Evolutionary conservation across 2,329 filamentous ascomycete genomes (phyloP), one percentile per base, ranked within the genome.

Genomic region (Penicillium decumbens): DNA sequence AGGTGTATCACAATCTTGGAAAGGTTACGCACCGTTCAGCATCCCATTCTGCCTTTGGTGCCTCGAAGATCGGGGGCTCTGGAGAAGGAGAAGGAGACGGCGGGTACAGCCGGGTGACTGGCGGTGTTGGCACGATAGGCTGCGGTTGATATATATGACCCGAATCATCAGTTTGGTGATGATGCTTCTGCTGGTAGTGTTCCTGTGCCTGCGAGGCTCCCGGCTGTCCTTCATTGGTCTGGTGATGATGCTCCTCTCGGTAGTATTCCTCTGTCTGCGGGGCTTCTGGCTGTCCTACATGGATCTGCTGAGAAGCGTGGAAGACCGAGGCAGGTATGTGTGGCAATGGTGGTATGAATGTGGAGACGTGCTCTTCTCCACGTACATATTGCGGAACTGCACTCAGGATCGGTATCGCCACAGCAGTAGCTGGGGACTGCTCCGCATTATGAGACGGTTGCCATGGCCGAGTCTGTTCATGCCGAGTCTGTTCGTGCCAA

Each of bases 41-140:
- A 66, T 85, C 80, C 82, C 82, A 85, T 60, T 81, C 75, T 58
- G 76, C 72, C 41, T 74, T 72, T 9, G 81, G 81, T n/a, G 81
- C 76, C 46, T 79, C 79, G 57, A 81, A 83, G 24, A 68, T 69
- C 47, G 75, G 72, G 57, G 55, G 60, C 23, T 55, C 51, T 5
- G 60, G 57, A 28, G 59, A 58, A 10, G 54, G 50, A 43, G 56
- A 25, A 24, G 12, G 38, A 25, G 23, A 10, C 3, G 20, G 69
- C 53, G 77, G 73, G 45, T 49, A 49, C 12, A 66, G 68, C 30
- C 65, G 61, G 43, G 75, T 69, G 29, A 69, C 66, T 23, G 69
- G 65, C 27, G 72, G 70, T 41, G 75, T 62, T 37, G 74, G 72
- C 37, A 68, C 56, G 55, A 76, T 73, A 15, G 73, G 55, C 27